Evolutionary conservation across 768 basidiomycete genomes (phyloP), one percentile per base, ranked within the genome.

Genomic region (Hypholoma sublateritium): DNA sequence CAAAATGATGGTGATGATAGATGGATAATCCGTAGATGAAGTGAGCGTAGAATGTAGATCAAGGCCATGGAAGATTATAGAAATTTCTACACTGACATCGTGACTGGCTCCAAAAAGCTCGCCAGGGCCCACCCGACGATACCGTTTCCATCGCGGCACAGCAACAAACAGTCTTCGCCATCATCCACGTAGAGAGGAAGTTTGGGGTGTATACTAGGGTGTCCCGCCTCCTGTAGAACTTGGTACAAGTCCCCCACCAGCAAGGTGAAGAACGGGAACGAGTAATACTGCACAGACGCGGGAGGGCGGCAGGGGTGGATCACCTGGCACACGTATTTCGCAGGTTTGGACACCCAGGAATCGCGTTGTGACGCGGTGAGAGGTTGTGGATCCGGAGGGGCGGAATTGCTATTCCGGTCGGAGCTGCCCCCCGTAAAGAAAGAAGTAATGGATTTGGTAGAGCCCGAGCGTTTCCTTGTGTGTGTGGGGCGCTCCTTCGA

Each of bases 111-210:
- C 68, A 93, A 69, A 71, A 91, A 93, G 68, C 91, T 92, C 35
- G 91, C 91, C 59, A 93, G 69, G 3, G 87, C 86, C 91, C 91
- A 93, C 0, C 91, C 91, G 16, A 92, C 78, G 9, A 79, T 75
- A 11, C 82, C 80, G 4, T 59, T 54, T 34, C 65, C 69, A 67
- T 87, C 82, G 42, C 89, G 74, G 59, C 87, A 89, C 22, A 93
- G 78, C 52, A 93, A 71, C 59, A 93, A 72, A 71, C 91, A 92
- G 62, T 93, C 91, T 60, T 91, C 91, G 1, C 82, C 82, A 53
- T 82, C 80, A 62, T 93, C 91, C 49, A 92, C 87, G 62, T 87
- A 85, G 55, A 93, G 66, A 2, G 91, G 91, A 41, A 93, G 72
- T 62, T 88, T 83, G 4, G 80, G 78, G 64, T 91, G 89, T 19